Evolutionary conservation across 179 eudicot genomes (phyloP), one percentile per base, ranked within the genome.

Genomic region (Beta macrorhiza): DNA sequence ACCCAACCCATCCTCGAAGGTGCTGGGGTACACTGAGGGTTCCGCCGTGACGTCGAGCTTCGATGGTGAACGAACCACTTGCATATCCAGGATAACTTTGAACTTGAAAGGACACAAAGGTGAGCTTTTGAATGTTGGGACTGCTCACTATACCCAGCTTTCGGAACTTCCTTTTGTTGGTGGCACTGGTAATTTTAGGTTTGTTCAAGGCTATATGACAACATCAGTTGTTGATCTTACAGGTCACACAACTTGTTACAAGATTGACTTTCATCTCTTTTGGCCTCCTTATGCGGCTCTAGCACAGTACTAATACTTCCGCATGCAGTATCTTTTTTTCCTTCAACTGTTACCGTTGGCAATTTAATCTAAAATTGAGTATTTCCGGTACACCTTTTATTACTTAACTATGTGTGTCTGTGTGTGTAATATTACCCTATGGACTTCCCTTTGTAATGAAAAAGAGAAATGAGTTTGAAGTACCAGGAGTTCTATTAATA

Each of bases 161-260:
- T 84, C 90, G 5, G 86, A 88, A 75, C 86, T 82, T 45, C 90
- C 90, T 12, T 78, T 88, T 12, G 85, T 86, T 19, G 90, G 89
- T 25, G 90, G 90, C 8, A 88, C 90, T 0, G 90, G 81, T 0
- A 89, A 88, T 25, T 88, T 88, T 55, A 47, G 85, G 87, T 88
- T 82, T n/a, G 87, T 81, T 19, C 89, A 88, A 79, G 90, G 90
- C n/a, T 84, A 84, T 25, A 79, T 88, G 64, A 88, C 80, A 0
- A 82, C 84, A 0, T 82, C 87, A 20, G 81, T 87, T 25, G 83
- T 88, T 72, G 75, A 82, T 72, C 78, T 88, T 11, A 22, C 11
- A 0, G 83, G 83, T 52, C 55, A 80, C 1, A 83, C 87, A 5
- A 85, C 85, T 58, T 64, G 64, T 32, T 87, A 85, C 55, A 85